Base-by-base conservation (phyloP, 1,139 yeast genomes). In the Kodamaea fungicola region DNA sequence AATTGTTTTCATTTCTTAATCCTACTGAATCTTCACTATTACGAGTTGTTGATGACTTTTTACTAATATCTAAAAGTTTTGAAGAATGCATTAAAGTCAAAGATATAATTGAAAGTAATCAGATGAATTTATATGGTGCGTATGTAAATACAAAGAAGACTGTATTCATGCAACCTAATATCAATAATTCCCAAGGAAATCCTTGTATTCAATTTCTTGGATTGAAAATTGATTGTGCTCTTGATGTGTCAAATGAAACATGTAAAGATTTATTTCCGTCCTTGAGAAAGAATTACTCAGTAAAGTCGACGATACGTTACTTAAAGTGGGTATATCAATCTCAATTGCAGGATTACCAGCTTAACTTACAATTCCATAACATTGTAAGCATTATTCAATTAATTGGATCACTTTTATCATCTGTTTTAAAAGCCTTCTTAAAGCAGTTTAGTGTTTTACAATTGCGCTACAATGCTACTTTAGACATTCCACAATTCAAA, bases 41-140 rank as follows among this genome's bases (percentile, higher is more conserved):
- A 8, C 62, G 97, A 39, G 61, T 86, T 22, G 95, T 89, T 0
- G 98, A 92, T 58, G 98, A 92, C 55, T 92, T 92, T 51, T 54
- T 92, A 28, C 65, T 87, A 19, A 59, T 90, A 0, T 72, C 95
- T 0, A 66, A 80, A 2, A 47, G 46, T 21, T 31, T 44, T 22
- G 41, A 43, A 1, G 46, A 50, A 3, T 61, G 62, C 33, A 29
- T 47, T 3, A 33, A 44, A 24, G 59, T 61, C 4, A 43, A 46
- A 22, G 39, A 38, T 1, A 41, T 54, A 0, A 52, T 61, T 1
- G 41, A 47, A 3, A 53, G 67, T 7, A 37, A 54, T 2, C 73
- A 72, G 0, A 73, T 83, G 33, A 55, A 62, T 1, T 67, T 67
- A 1, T 83, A 76, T 54, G 90, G 90, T 3, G 80, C 87, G 0